Conservation (phyloP, 139 green algal species). For the Tetradesmus lagerheimii region DNA sequence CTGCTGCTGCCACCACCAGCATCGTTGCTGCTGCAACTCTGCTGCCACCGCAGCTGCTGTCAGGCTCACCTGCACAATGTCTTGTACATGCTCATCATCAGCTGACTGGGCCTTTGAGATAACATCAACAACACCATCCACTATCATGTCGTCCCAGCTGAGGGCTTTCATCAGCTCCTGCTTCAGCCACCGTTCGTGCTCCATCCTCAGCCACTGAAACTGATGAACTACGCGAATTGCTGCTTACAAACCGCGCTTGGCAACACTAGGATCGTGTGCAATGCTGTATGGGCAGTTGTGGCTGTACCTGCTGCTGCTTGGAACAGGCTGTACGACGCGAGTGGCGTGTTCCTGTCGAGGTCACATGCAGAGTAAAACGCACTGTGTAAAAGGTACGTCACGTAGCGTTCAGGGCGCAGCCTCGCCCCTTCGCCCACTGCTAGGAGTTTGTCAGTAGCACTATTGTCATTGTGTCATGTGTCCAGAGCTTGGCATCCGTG, state of each 20-base stretch:
- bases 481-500: too few species aligned
- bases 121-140: slow-evolving; percentile 53
- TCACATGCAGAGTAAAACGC: neutral
- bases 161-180: slow-evolving; percentile 38
- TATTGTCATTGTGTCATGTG: neutral
- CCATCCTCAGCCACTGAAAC: slow-evolving; percentile 12
- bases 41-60: neutral
- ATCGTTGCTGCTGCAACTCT: neutral
- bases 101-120: slow-evolving; percentile 34
- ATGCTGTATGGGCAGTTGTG: neutral
- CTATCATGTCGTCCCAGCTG: slow-evolving; percentile 52
- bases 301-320: neutral
- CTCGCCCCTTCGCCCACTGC: neutral
- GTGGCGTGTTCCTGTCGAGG: neutral
- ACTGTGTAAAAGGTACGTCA: neutral
- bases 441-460: neutral
- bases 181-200: slow-evolving; percentile 50
- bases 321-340: neutral
- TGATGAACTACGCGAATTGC: too few species aligned
- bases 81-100: slow-evolving; percentile 47
- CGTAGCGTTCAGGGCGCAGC: neutral
- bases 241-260: too few species aligned
- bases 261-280: too few species aligned
- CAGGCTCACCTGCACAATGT: slow-evolving; percentile 51
- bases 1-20: neutral